Conservation (phyloP, 1,139 yeast species). For the Kurtzmaniella quercitrusa region DNA sequence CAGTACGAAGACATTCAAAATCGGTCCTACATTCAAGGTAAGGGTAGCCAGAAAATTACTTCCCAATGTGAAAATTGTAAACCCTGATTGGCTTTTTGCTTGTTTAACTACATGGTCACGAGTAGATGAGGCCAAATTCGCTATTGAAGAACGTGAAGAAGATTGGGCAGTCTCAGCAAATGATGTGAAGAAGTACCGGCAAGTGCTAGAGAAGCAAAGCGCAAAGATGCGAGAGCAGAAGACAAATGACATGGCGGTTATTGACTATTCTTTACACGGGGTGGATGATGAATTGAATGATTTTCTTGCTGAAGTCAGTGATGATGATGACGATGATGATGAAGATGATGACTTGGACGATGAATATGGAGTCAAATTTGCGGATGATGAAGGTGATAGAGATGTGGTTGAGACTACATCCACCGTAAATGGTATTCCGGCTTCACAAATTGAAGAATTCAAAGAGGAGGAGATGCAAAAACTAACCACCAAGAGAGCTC, state of each 20-base stretch:
- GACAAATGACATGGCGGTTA: slow-evolving; percentile 29
- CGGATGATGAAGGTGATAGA: slow-evolving; percentile 21
- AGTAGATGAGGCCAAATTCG: slow-evolving; percentile 59
- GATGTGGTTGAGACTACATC: slow-evolving; percentile 9
- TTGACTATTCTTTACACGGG: slow-evolving; percentile 48
- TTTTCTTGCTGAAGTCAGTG: slow-evolving; percentile 53
- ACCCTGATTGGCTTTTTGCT: slow-evolving; percentile 88
- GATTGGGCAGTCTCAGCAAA: slow-evolving; percentile 39
- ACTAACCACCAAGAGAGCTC: neutral
- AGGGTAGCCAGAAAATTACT: slow-evolving; percentile 62
- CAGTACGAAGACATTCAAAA: slow-evolving; percentile 37
- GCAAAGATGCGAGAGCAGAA: slow-evolving; percentile 12
- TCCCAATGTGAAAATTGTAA: slow-evolving; percentile 74
- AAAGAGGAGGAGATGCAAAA: neutral
- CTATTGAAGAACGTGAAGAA: slow-evolving; percentile 42
- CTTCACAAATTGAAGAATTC: neutral
- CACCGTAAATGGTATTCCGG: neutral
- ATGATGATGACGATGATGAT: slow-evolving; percentile 41
- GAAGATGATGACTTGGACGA: slow-evolving; percentile 29
- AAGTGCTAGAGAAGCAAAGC: slow-evolving; percentile 22
- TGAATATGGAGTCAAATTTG: slow-evolving; percentile 20
- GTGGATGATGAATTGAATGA: slow-evolving; percentile 60
- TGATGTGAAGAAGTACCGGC: slow-evolving; percentile 43
- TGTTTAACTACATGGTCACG: slow-evolving; percentile 77
- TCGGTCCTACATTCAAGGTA: slow-evolving; percentile 64